A percentile compares a stretch with the other conserved stretches of the same genome.
Conservation (phyloP, 768 basidiomycete genomes). For the Termitomyces eurrhizus region DNA sequence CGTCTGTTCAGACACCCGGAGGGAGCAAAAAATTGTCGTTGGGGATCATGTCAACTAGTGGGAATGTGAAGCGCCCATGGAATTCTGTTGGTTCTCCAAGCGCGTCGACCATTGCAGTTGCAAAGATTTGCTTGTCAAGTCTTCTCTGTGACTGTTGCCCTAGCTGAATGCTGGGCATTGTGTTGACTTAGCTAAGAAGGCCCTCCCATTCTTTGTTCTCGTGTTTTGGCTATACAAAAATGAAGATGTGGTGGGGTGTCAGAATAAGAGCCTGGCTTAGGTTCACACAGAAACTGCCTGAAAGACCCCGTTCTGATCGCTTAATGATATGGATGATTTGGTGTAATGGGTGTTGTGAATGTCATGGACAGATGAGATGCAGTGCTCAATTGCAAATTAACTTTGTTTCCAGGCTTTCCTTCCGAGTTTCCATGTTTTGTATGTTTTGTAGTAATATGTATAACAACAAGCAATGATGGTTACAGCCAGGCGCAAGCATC, state of each 20-base stretch:
- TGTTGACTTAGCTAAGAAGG: not conserved
- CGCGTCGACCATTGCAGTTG: constrained; percentile 41
- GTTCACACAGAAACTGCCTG: not conserved
- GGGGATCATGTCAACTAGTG: constrained; percentile 30
- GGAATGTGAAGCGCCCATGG: constrained; percentile 32
- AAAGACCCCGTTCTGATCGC: too few species aligned
- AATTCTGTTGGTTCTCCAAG: constrained; percentile 43
- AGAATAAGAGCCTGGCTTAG: not conserved
- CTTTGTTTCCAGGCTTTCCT: too few species aligned
- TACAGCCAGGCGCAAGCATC: too few species aligned
- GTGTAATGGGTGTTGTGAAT: too few species aligned
- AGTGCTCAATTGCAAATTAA: too few species aligned
- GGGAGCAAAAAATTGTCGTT: constrained; percentile 34
- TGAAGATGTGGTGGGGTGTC: not conserved
- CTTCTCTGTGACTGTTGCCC: constrained; percentile 24
- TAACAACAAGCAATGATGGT: too few species aligned
- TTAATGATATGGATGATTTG: too few species aligned
- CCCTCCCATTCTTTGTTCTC: not conserved
- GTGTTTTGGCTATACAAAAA: not conserved
- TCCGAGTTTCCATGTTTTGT: too few species aligned
- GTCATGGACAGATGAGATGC: too few species aligned
- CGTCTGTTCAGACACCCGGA: constrained; percentile 44
- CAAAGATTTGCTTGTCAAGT: constrained; percentile 34
- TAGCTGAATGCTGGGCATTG: constrained; percentile 21
- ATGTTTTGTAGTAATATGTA: too few species aligned